phyloP scores from a whole-genome alignment of 2,329 filamentous ascomycete species.

The Fusarium sp. region DNA sequence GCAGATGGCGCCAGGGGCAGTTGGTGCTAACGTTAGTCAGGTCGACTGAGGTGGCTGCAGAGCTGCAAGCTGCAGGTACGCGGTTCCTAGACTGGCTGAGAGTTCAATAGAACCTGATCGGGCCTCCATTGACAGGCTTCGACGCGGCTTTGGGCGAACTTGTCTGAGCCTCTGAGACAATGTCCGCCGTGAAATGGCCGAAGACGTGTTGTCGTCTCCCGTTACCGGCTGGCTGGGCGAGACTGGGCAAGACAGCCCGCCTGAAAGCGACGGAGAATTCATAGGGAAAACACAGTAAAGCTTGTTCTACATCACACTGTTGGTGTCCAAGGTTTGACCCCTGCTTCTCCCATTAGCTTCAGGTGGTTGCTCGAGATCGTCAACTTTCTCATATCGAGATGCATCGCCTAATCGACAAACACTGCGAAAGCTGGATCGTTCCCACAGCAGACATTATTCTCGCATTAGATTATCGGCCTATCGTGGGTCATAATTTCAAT shows the following conservation, averaged over 20 bases:
- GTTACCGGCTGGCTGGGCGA: constrained; percentile 10
- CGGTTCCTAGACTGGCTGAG: constrained; percentile 1
- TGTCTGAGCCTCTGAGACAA: constrained; percentile 21
- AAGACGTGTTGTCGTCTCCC: constrained; percentile 14
- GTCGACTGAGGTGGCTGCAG: constrained; percentile 30
- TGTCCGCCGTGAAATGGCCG: constrained; percentile 28
- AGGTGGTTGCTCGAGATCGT: constrained; percentile 34
- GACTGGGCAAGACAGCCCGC: constrained; percentile 6
- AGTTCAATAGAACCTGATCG: background rate
- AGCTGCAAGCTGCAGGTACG: constrained; percentile 48
- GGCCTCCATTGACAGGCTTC: background rate
- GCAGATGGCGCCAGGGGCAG: constrained; percentile 40
- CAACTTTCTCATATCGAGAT: constrained; percentile 38
- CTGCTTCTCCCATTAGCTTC: constrained; percentile 11
- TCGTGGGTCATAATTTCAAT: constrained; percentile 36
- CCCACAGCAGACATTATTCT: constrained; percentile 12
- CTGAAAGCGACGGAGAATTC: constrained; percentile 18
- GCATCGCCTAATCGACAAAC: constrained; percentile 17
- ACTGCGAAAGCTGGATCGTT: constrained; percentile 25
- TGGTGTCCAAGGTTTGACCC: constrained; percentile 19
- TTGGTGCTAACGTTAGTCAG: background rate
- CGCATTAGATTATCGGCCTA: constrained; percentile 24
- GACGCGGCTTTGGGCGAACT: background rate
- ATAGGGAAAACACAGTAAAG: constrained; percentile 30
- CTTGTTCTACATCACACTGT: constrained; percentile 31